A percentile compares a stretch with the other conserved stretches of the same genome.
Conservation (phyloP, 108 stramenopile genomes). For the Heterococcus sp. region DNA sequence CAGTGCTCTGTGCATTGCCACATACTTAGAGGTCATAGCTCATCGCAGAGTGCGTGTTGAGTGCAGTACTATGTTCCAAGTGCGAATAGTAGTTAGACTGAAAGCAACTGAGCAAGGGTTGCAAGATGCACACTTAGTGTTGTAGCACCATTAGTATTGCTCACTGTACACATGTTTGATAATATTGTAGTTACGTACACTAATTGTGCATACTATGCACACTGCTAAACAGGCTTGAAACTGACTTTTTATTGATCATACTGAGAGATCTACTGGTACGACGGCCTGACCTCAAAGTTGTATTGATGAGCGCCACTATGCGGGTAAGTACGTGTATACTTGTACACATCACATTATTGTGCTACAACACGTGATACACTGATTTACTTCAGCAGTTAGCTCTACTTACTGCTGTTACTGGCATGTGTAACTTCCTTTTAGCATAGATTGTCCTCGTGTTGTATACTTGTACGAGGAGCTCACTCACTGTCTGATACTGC, state of each 20-base stretch:
- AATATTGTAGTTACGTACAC: background rate
- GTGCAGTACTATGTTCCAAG: background rate
- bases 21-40: no score
- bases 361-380: background rate
- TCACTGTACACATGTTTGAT: background rate
- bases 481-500: no score
- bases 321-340: conserved; percentile 27
- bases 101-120: background rate
- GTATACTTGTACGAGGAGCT: no score
- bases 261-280: conserved; percentile 69
- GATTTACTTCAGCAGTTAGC: background rate
- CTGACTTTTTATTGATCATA: conserved; percentile 82
- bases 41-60: background rate
- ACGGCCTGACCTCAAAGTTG: conserved; percentile 59
- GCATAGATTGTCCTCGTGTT: no score
- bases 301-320: conserved; percentile 88
- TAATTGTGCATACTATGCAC: no score
- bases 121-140: background rate
- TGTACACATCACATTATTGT: background rate
- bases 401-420: background rate
- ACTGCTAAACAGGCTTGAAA: conserved; percentile 55
- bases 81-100: background rate
- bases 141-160: background rate
- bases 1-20: no score
- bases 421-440: background rate